Conservation (phyloP, 495 filamentous ascomycete genomes). For the Penicillium cosmopolitanum region DNA sequence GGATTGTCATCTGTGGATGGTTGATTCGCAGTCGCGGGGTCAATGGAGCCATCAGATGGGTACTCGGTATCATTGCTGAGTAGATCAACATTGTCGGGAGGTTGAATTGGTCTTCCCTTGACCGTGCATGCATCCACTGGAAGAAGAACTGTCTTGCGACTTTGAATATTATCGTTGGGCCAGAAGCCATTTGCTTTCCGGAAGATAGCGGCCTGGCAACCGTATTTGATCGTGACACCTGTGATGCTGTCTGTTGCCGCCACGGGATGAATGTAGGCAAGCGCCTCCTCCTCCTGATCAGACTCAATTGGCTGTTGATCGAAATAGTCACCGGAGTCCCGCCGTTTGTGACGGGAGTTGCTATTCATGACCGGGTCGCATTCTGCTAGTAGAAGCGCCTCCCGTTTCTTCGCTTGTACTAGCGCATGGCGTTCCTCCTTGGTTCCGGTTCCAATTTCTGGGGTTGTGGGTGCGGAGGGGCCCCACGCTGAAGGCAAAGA, state of each 20-base stretch:
- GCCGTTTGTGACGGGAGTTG: conserved; percentile 58
- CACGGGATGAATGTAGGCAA: conserved; percentile 92
- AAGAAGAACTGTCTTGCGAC: conserved; percentile 76
- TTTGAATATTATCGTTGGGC: conserved; percentile 88
- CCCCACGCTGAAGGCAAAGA: conserved; percentile 56
- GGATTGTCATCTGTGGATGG: conserved; percentile 20
- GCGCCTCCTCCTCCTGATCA: conserved; percentile 67
- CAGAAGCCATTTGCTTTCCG: conserved; percentile 89
- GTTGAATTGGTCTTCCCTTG: conserved; percentile 63
- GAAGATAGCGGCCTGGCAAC: conserved; percentile 77
- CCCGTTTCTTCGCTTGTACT: conserved; percentile 64
- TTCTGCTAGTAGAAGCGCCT: conserved; percentile 60
- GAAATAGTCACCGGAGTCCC: conserved; percentile 58
- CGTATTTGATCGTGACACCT: conserved; percentile 87
- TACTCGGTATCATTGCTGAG: conserved; percentile 41
- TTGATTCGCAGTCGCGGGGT: conserved; percentile 33
- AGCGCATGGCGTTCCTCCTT: conserved; percentile 59
- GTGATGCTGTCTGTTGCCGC: conserved; percentile 81
- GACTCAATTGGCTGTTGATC: conserved; percentile 41
- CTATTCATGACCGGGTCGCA: conserved; percentile 48
- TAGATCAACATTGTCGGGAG: conserved; percentile 37
- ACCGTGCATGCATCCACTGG: conserved; percentile 90
- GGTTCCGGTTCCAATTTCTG: conserved; percentile 55
- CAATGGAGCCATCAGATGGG: conserved; percentile 47
- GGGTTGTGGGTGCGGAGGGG: conserved; percentile 45